These are phyloP conservation scores for Didymella glomerata DNA, from an alignment of 2,329 filamentous ascomycete genomes.

Conservation along the genomic window DNA sequence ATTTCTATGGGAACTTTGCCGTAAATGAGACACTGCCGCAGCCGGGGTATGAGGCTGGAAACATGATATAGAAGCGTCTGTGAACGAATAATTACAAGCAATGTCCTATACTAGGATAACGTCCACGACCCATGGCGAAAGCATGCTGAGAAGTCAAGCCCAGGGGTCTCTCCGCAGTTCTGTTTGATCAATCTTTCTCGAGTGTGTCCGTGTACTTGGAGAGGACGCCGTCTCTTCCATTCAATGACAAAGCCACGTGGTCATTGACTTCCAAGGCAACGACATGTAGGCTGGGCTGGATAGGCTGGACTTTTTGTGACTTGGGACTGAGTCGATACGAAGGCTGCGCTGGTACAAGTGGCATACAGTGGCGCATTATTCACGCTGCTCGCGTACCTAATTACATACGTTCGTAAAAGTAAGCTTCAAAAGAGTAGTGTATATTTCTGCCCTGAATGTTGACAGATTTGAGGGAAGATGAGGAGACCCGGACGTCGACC, in stretches of 20 bases:
- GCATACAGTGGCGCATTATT: not conserved
- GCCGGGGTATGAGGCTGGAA: slow-evolving; percentile 40
- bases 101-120: not conserved
- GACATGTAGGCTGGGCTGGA: no score
- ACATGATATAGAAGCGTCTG: slow-evolving; percentile 37
- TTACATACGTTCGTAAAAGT: not conserved
- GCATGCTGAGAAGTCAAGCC: not conserved
- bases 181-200: not conserved
- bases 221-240: not conserved
- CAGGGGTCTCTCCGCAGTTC: not conserved
- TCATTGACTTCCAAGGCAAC: not conserved
- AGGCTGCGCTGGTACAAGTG: not conserved
- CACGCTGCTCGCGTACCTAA: not conserved
- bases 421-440: not conserved
- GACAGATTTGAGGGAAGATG: not conserved
- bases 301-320: not conserved
- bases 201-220: not conserved
- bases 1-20: slow-evolving; percentile 49
- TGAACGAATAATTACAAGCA: not conserved
- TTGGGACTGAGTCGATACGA: not conserved
- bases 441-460: not conserved
- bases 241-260: not conserved
- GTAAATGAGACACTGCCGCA: slow-evolving; percentile 47
- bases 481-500: not conserved
- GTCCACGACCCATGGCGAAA: not conserved